Evolutionary conservation across 1,284 basidiomycete genomes (phyloP).

Genomic region (Melanopsichium pennsylvanicum): DNA sequence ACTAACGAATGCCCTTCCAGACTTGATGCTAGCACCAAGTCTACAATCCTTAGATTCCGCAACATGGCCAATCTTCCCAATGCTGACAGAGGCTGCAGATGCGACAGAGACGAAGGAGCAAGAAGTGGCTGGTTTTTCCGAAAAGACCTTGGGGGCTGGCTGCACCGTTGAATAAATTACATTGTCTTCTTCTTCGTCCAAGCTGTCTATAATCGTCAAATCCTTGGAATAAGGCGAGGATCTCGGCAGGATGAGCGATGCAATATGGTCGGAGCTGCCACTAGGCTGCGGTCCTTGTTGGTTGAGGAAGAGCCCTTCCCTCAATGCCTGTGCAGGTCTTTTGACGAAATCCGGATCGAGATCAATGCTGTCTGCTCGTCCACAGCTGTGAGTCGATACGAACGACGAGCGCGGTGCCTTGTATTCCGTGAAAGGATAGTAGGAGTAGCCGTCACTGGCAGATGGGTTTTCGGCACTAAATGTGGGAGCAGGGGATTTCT

Average conservation of each 20-base stretch:
- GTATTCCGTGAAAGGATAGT: conserved; percentile 10
- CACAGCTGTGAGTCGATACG: background rate
- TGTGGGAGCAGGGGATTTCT: background rate
- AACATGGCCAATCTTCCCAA: too few species aligned
- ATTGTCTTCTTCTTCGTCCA: too few species aligned
- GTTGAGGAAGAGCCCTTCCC: background rate
- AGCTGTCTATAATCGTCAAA: too few species aligned
- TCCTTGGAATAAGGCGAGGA: background rate
- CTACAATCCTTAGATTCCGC: too few species aligned
- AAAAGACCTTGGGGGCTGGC: too few species aligned
- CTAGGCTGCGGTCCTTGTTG: background rate
- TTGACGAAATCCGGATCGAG: conserved; percentile 3
- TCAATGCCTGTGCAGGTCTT: background rate
- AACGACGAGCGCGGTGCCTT: background rate
- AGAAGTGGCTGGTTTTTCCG: too few species aligned
- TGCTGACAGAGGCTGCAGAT: too few species aligned
- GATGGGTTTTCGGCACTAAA: background rate
- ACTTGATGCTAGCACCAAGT: background rate
- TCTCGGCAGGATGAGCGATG: background rate
- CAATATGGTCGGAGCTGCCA: background rate
- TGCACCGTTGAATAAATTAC: too few species aligned
- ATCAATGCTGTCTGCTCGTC: conserved; percentile 23
- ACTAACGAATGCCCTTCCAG: background rate
- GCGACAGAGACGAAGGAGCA: too few species aligned
- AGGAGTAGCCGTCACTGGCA: conserved; percentile 1